Evolutionary conservation across 1,284 basidiomycete species (phyloP).

Genomic region (Cutaneotrichosporon cavernicola): DNA sequence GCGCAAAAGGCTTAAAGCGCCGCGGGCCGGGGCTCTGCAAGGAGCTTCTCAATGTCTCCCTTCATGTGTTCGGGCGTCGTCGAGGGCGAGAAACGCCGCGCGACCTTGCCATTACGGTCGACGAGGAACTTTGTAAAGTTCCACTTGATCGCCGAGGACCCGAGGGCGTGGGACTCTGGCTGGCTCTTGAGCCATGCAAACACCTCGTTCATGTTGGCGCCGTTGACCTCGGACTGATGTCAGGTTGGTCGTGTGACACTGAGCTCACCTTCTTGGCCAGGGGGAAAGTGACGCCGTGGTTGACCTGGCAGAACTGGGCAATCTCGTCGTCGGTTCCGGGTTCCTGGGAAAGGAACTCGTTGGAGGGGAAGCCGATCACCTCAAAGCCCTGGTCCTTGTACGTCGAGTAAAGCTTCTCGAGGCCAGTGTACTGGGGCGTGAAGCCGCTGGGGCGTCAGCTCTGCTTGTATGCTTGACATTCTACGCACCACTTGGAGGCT

Average conservation of each 20-base stretch:
- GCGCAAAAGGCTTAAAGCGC: neutral
- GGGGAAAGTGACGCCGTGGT: constrained; percentile 80
- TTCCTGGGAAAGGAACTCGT: constrained; percentile 63
- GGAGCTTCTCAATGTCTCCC: constrained; percentile 42
- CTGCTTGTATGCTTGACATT: neutral
- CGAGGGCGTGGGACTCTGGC: constrained; percentile 23
- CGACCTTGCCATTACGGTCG: constrained; percentile 40
- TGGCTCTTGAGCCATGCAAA: constrained; percentile 78
- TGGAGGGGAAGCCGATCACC: constrained; percentile 57
- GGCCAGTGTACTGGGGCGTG: constrained; percentile 53
- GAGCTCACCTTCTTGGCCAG: constrained; percentile 68
- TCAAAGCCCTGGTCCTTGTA: constrained; percentile 56
- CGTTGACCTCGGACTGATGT: constrained; percentile 79
- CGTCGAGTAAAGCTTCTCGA: constrained; percentile 56
- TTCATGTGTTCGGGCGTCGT: constrained; percentile 43
- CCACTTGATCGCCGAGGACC: constrained; percentile 50
- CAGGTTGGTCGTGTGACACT: constrained; percentile 61
- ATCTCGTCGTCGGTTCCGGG: constrained; percentile 71
- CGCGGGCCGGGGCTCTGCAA: constrained; percentile 16
- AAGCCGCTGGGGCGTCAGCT: constrained; percentile 1
- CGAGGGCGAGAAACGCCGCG: constrained; percentile 38
- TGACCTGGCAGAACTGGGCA: constrained; percentile 59
- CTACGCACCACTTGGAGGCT: constrained; percentile 55
- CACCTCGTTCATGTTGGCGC: constrained; percentile 71
- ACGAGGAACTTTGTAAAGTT: constrained; percentile 52